Evolutionary conservation across 208 protist genomes (phyloP).

Genomic region (Trypanosoma scelopori): DNA sequence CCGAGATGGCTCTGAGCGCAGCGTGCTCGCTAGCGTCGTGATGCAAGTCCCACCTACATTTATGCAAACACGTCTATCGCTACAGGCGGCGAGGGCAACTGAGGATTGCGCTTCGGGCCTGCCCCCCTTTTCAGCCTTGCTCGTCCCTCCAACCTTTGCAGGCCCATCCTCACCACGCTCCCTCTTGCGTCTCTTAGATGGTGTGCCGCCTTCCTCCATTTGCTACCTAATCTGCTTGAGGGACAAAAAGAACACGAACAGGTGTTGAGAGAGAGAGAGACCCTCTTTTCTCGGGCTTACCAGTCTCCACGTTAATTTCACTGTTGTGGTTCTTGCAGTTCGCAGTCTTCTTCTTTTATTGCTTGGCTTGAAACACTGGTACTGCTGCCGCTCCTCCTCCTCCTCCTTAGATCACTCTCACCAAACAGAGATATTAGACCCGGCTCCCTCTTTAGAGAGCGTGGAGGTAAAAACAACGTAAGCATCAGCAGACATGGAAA

Average conservation of each 20-base stretch:
- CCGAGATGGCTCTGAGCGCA: slow-evolving; percentile 56
- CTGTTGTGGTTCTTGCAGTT: no score
- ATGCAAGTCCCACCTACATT: slow-evolving; percentile 78
- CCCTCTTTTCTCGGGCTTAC: no score
- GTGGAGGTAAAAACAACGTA: no score
- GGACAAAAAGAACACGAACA: slow-evolving; percentile 30
- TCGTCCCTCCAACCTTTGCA: slow-evolving; percentile 2
- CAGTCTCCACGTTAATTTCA: no score
- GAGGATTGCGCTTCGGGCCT: neutral
- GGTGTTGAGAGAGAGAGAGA: no score
- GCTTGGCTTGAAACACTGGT: no score
- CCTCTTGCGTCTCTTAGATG: neutral
- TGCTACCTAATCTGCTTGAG: slow-evolving; percentile 23
- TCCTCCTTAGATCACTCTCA: no score
- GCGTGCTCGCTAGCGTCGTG: slow-evolving; percentile 70
- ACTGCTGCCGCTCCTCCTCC: no score
- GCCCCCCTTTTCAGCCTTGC: neutral
- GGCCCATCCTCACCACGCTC: neutral
- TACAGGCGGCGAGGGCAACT: neutral
- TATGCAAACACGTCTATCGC: slow-evolving; percentile 40
- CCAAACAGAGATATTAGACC: no score
- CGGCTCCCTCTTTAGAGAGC: no score
- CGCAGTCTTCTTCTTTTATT: no score
- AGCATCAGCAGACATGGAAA: no score
- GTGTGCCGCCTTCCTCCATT: slow-evolving; percentile 12